Evolutionary conservation across 2,329 filamentous ascomycete species (phyloP).

Genomic region (Didymella arachidicola): DNA sequence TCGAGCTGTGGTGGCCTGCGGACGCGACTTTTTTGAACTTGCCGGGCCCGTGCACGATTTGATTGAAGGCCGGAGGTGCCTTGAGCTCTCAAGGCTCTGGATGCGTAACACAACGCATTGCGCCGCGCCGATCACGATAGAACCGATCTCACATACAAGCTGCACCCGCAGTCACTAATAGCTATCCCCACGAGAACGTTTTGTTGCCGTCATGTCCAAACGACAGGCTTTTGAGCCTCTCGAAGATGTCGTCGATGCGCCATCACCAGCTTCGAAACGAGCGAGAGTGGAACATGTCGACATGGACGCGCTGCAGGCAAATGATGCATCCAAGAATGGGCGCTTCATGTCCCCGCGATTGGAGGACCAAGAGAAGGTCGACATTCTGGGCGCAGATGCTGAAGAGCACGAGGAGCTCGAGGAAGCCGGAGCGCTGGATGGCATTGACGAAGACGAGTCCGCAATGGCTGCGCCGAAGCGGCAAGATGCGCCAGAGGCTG

Average conservation of each 20-base stretch:
- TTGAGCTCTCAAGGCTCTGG: slow-evolving; percentile 23
- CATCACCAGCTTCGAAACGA: slow-evolving; percentile 59
- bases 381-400: slow-evolving; percentile 47
- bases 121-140: not conserved
- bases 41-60: slow-evolving; percentile 28
- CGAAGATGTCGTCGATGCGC: slow-evolving; percentile 50
- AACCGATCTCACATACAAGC: no score
- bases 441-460: slow-evolving; percentile 49
- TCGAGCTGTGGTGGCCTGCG: slow-evolving; percentile 37
- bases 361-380: slow-evolving; percentile 39
- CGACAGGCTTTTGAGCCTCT: slow-evolving; percentile 56
- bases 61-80: slow-evolving; percentile 25
- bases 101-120: not conserved
- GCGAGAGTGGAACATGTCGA: slow-evolving; percentile 55
- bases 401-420: slow-evolving; percentile 50
- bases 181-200: no score
- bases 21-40: slow-evolving; percentile 47
- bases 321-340: slow-evolving; percentile 39
- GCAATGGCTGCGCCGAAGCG: slow-evolving; percentile 62
- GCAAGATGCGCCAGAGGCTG: slow-evolving; percentile 80
- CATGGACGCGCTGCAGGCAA: slow-evolving; percentile 42
- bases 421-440: slow-evolving; percentile 45
- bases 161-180: no score
- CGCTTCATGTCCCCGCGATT: slow-evolving; percentile 40
- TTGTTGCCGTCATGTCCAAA: slow-evolving; percentile 53